Base-by-base conservation (phyloP, 2,329 filamentous ascomycete species). In the Gremmenia infestans region DNA sequence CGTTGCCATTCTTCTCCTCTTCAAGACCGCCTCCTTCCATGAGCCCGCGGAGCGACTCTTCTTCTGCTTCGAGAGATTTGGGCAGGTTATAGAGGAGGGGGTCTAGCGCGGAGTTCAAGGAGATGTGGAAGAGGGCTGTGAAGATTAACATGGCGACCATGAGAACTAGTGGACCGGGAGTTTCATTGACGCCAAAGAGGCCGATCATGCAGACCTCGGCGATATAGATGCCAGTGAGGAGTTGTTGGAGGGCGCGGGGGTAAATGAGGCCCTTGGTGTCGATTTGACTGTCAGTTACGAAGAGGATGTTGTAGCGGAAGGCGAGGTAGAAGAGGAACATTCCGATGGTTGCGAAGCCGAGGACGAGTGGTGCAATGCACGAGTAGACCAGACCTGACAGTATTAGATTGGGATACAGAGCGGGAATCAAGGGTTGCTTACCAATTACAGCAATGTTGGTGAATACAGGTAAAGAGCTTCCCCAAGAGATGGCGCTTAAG, bases 211-310 rank as follows among this genome's bases (percentile, higher is more conserved):
- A 94, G 32, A 93, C 74, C 61, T 94, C 85, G 1, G 87, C 83
- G 37, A 97, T 78, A 70, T 97, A 97, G 50, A 95, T 77, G 22
- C 93, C 92, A 1, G 87, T 85, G 28, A 93, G 84, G 48, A 95
- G 82, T 56, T 97, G 92, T 70, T 95, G 87, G 51, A 97, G 77
- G 1, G 89, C 92, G n/a, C 87, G 87, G 1, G 90, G 87, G 68
- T 96, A 97, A 64, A 90, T 86, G 14, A 93, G 81, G 15, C 93
- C 92, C 68, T 95, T 90, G 39, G 89, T 96, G 69, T 97, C 91
- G 66, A 96, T 86, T 57, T 83, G 75, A 8, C 88, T 84, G 68
- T 95, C 89, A 50, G 86, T 87, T 37, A 96, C 91, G 71, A 90
- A 97, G 50, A 97, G 80, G 54, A 97, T 74, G 69, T 96, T 95